phyloP scores from a whole-genome alignment of 75 land plant species.

The Cunninghamia lanceolata region DNA sequence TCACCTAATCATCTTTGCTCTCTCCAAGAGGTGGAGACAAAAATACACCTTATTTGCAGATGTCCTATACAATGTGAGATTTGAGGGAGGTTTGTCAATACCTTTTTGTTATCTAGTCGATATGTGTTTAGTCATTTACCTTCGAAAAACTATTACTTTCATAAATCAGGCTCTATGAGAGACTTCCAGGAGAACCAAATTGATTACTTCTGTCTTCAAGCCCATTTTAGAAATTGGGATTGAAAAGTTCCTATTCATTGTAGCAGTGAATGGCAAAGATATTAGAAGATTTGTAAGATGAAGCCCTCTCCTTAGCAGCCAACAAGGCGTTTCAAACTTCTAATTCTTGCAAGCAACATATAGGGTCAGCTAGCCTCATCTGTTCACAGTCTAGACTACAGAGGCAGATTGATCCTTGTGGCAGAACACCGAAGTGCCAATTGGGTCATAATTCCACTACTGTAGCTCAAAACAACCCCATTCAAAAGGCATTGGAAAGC shows the following conservation, averaged over 20 bases:
- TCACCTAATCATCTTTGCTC: not conserved
- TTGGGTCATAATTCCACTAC: no score
- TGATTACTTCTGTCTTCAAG: not conserved
- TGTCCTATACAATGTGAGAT: not conserved
- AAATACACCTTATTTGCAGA: not conserved
- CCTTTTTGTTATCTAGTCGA: not conserved
- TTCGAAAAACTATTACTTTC: not conserved
- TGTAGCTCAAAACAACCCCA: no score
- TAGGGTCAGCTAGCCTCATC: no score
- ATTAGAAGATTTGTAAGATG: not conserved
- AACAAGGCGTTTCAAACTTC: no score
- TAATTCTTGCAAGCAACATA: no score
- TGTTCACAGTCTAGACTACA: no score
- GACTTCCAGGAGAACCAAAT: not conserved
- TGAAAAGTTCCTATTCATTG: not conserved
- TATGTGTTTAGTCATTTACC: not conserved
- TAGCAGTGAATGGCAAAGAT: not conserved
- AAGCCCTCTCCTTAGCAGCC: not conserved
- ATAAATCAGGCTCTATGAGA: not conserved
- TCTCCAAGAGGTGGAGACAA: not conserved
- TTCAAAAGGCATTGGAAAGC: no score
- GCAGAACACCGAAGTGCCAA: no score
- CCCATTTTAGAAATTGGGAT: not conserved
- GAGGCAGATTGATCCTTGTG: no score
- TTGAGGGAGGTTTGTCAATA: not conserved